These are phyloP conservation scores for Tuctoria greenei DNA, from an alignment of 176 grass and related monocot genomes.

Conservation along the genomic window DNA sequence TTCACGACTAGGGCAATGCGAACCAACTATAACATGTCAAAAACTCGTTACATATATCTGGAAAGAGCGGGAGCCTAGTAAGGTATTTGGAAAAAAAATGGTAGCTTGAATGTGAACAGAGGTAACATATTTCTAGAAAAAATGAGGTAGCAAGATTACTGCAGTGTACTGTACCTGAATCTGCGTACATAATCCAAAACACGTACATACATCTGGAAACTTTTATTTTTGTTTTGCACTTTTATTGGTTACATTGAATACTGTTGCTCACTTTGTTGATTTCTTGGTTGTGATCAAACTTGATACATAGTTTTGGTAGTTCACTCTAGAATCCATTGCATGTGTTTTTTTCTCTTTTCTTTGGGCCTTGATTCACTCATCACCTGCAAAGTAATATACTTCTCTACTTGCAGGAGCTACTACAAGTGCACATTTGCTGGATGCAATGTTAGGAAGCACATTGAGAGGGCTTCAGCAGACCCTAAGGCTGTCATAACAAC, in stretches of 20 bases:
- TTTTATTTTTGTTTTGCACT: neutral
- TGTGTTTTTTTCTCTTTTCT: neutral
- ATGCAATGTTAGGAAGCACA: conserved; percentile 90
- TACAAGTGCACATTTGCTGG: conserved; percentile 82
- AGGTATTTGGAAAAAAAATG: neutral
- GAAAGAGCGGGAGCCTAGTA: neutral
- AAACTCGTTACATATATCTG: neutral
- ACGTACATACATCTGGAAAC: neutral
- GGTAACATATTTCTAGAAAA: neutral
- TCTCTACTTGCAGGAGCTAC: conserved; percentile 69
- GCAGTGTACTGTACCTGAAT: neutral
- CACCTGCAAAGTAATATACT: conserved; percentile 17
- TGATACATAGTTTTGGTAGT: neutral
- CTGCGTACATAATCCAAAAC: neutral
- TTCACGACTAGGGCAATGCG: too few relatives aligned
- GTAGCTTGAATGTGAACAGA: neutral
- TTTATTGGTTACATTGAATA: neutral
- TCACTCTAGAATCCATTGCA: neutral
- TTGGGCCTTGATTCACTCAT: neutral
- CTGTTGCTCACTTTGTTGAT: neutral
- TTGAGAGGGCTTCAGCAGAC: conserved; percentile 76
- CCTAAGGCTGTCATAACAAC: conserved; percentile 87
- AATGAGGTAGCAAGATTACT: neutral
- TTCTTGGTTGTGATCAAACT: neutral
- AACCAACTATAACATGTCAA: neutral